Conservation (phyloP, 2,329 filamentous ascomycete genomes). For the Fusarium sp. region DNA sequence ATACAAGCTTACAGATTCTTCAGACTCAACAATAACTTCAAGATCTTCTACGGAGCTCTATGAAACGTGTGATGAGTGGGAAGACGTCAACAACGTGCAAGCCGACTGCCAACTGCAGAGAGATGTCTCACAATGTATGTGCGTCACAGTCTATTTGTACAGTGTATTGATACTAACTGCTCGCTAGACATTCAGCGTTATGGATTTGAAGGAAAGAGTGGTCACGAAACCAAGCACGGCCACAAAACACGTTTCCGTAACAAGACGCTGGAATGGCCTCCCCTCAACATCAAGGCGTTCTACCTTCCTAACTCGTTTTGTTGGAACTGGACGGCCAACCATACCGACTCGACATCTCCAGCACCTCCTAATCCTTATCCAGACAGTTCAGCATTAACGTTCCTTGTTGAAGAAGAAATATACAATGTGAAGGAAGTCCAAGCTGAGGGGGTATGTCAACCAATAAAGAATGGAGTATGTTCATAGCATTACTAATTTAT, state of each 20-base stretch:
- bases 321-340: not conserved
- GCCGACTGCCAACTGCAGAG: not conserved
- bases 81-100: too few species aligned
- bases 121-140: not conserved
- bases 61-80: too few species aligned
- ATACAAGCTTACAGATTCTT: too few species aligned
- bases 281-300: conserved; percentile 1
- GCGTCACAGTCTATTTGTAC: too few species aligned
- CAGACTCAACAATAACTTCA: too few species aligned
- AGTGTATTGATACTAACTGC: not conserved
- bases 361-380: not conserved
- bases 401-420: fast-evolving
- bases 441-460: not conserved
- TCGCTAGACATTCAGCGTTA: not conserved
- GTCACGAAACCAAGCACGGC: too few species aligned
- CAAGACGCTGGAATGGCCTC: not conserved
- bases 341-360: not conserved
- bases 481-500: fast-evolving
- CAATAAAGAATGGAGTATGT: not conserved
- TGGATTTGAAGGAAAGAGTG: not conserved
- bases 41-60: too few species aligned
- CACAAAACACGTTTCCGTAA: not conserved
- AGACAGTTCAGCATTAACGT: fast-evolving
- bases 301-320: not conserved
- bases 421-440: not conserved